phyloP scores from a whole-genome alignment of 73 alveolate species.

The Diophrys appendiculata region DNA sequence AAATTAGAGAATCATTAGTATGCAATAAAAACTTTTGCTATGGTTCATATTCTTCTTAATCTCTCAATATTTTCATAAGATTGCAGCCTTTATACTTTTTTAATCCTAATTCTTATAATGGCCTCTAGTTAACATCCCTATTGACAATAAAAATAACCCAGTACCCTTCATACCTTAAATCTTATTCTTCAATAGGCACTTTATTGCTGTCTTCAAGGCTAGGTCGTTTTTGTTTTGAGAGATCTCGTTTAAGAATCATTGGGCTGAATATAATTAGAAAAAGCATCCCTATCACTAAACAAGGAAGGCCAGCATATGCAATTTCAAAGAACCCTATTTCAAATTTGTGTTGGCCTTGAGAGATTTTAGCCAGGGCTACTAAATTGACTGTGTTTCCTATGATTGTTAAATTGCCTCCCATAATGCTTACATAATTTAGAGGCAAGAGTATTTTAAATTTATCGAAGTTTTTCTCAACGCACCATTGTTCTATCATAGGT shows the following conservation, averaged over 20 bases:
- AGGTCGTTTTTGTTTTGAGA: background rate
- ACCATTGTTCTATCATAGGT: slow-evolving; percentile 8
- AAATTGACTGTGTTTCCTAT: slow-evolving; percentile 11
- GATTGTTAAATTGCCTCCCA: slow-evolving; percentile 11
- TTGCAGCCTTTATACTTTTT: background rate
- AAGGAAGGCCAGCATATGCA: background rate
- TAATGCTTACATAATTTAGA: background rate
- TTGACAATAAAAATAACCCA: background rate
- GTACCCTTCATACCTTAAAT: background rate
- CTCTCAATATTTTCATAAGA: background rate
- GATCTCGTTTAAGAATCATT: background rate
- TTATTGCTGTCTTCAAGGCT: background rate
- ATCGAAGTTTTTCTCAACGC: background rate
- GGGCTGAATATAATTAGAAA: background rate
- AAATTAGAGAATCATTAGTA: background rate
- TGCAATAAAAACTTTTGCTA: background rate
- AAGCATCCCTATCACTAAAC: background rate
- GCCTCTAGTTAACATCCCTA: background rate
- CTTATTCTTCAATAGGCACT: background rate
- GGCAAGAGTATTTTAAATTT: background rate
- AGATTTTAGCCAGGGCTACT: background rate
- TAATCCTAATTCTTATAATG: background rate
- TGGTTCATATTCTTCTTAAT: background rate
- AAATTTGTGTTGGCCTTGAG: background rate
- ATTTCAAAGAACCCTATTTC: slow-evolving; percentile 4